These are phyloP conservation scores for Solanum neorickii DNA, from an alignment of 257 asterid species.

Conservation along the genomic window DNA sequence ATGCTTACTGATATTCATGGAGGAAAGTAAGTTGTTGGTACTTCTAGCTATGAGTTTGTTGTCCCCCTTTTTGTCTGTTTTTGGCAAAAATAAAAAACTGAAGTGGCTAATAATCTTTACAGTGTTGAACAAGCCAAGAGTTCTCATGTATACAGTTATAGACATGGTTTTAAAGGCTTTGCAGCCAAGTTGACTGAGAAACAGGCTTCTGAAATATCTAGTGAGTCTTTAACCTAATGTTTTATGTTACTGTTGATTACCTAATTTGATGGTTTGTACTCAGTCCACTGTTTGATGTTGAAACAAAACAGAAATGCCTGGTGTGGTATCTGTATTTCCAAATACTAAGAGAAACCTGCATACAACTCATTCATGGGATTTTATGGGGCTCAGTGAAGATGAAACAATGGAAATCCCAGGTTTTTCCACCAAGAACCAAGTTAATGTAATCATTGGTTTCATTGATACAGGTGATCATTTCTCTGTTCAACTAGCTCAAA, in stretches of 20 bases:
- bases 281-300: not conserved
- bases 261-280: not conserved
- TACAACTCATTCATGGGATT: slow-evolving; percentile 99
- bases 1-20: slow-evolving; percentile 58
- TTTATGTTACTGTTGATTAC: not conserved
- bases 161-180: slow-evolving; percentile 88
- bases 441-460: slow-evolving; percentile 76
- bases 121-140: slow-evolving; percentile 72
- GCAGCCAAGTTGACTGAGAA: slow-evolving; percentile 83
- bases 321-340: slow-evolving; percentile 88
- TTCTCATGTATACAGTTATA: slow-evolving; percentile 79
- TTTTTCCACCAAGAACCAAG: slow-evolving; percentile 89
- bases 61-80: not conserved
- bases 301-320: slow-evolving; percentile 69
- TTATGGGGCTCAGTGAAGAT: slow-evolving; percentile 76
- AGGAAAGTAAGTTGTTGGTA: slow-evolving; percentile 50
- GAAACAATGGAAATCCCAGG: slow-evolving; percentile 92
- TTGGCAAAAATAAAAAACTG: not conserved
- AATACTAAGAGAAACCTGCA: slow-evolving; percentile 69
- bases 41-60: not conserved
- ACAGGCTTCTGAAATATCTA: slow-evolving; percentile 73
- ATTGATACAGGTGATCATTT: slow-evolving; percentile 69
- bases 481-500: not conserved
- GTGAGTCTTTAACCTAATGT: slow-evolving; percentile 19
- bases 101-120: slow-evolving; percentile 12